Percentiles rank a stretch among this genome's conserved stretches.
phyloP scores from a whole-genome alignment of 225 moss, liverwort and hornwort genomes.

The Marchantia paleacea region DNA sequence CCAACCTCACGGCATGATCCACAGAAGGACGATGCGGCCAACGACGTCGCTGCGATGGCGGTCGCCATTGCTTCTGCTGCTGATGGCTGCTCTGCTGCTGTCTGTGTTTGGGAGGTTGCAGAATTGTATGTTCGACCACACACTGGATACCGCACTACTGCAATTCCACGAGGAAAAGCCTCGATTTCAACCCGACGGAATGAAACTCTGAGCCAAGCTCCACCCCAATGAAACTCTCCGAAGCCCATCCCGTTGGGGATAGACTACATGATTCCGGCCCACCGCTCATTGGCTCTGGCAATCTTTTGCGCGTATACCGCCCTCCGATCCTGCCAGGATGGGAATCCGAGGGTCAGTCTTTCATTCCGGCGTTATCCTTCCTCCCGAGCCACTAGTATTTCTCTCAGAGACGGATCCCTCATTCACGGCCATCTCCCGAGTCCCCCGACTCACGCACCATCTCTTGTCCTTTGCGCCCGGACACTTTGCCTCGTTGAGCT shows the following conservation, averaged over 20 bases:
- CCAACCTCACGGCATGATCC: constrained; percentile 42
- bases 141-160: constrained; percentile 5
- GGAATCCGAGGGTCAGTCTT: constrained; percentile 25
- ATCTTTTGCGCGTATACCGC: constrained; percentile 26
- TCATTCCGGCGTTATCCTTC: constrained; percentile 23
- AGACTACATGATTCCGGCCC: constrained; percentile 30
- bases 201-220: neutral
- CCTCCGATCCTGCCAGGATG: constrained; percentile 33
- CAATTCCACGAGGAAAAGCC: neutral
- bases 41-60: constrained; percentile 27
- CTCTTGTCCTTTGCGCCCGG: neutral
- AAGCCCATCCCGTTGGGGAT: constrained; percentile 37
- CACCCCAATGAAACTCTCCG: constrained; percentile 39
- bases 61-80: constrained; percentile 26
- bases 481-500: too few relatives aligned
- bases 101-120: neutral
- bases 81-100: neutral
- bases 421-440: neutral
- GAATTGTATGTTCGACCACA: neutral
- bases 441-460: neutral
- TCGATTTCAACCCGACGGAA: constrained; percentile 36
- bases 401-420: neutral
- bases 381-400: constrained; percentile 26
- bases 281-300: constrained; percentile 43
- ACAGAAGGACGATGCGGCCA: constrained; percentile 41